A percentile compares a stretch with the other conserved stretches of the same genome.
phyloP scores from a whole-genome alignment of 495 filamentous ascomycete species.

The Choiromyces venosus region DNA sequence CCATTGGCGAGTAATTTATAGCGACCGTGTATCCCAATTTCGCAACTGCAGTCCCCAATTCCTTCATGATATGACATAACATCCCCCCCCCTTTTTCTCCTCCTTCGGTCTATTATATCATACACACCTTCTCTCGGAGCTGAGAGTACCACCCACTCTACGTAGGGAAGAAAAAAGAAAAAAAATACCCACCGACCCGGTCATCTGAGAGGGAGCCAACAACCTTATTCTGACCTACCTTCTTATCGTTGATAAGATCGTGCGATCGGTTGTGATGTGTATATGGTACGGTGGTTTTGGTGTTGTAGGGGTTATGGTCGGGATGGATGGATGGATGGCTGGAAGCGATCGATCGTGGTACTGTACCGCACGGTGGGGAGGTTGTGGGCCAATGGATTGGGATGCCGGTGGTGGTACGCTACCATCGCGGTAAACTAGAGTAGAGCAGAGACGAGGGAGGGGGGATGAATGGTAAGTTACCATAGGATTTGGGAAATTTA shows the following conservation, averaged over 20 bases:
- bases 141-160: too few relatives aligned
- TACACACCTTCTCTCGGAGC: neutral
- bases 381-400: neutral
- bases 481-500: neutral
- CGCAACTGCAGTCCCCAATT: too few relatives aligned
- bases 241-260: neutral
- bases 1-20: neutral
- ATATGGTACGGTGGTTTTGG: neutral
- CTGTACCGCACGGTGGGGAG: too few relatives aligned
- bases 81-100: too few relatives aligned
- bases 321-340: too few relatives aligned
- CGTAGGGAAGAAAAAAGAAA: neutral
- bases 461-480: neutral
- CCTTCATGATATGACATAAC: neutral
- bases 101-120: neutral
- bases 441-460: too few relatives aligned
- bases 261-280: slow-evolving; percentile 1
- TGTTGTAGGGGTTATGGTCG: neutral
- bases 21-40: too few relatives aligned
- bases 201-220: neutral
- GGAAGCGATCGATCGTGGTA: neutral
- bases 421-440: neutral
- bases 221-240: slow-evolving; percentile 2
- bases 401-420: neutral
- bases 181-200: neutral